phyloP scores from a whole-genome alignment of 495 filamentous ascomycete species.

The Aspergillus baeticus region DNA sequence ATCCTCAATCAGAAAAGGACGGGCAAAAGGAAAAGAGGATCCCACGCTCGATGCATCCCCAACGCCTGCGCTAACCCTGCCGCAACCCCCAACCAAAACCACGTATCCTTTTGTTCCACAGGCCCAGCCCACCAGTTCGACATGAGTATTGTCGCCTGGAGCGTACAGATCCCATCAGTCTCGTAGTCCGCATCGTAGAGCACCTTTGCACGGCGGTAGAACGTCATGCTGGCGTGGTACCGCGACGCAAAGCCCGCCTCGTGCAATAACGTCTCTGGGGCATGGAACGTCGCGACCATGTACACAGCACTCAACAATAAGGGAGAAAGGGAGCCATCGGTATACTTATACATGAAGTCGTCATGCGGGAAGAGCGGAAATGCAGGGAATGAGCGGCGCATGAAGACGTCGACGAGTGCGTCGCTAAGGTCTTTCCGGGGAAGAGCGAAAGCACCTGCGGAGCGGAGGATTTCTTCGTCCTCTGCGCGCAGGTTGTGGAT shows the following conservation, averaged over 20 bases:
- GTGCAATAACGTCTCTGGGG: slow-evolving; percentile 3
- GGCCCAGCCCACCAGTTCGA: slow-evolving; percentile 26
- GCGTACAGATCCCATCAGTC: slow-evolving; percentile 15
- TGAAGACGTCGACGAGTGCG: slow-evolving; percentile 4
- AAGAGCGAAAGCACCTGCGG: slow-evolving; percentile 7
- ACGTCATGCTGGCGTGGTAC: slow-evolving; percentile 15
- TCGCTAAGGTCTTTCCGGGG: neutral
- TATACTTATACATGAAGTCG: slow-evolving; percentile 9
- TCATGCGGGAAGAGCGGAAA: slow-evolving; percentile 19
- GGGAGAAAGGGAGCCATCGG: neutral
- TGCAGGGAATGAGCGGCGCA: slow-evolving; percentile 1
- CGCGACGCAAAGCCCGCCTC: slow-evolving; percentile 15
- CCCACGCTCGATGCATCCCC: slow-evolving; percentile 26
- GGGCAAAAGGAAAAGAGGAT: too few relatives aligned
- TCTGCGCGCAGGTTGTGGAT: neutral
- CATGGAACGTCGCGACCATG: slow-evolving; percentile 3
- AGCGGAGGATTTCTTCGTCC: neutral
- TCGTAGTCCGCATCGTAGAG: slow-evolving; percentile 25
- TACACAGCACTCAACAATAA: slow-evolving; percentile 6
- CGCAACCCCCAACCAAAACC: slow-evolving; percentile 23
- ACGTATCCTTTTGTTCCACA: slow-evolving; percentile 23
- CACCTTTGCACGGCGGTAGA: slow-evolving; percentile 21
- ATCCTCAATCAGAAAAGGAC: too few relatives aligned
- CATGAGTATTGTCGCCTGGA: slow-evolving; percentile 16
- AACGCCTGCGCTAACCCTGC: slow-evolving; percentile 19